A percentile compares a stretch with the other conserved stretches of the same genome.
These are phyloP conservation scores for Spizellomyces sp. DNA, from an alignment of 192 early-diverging fungal species.

Conservation along the genomic window DNA sequence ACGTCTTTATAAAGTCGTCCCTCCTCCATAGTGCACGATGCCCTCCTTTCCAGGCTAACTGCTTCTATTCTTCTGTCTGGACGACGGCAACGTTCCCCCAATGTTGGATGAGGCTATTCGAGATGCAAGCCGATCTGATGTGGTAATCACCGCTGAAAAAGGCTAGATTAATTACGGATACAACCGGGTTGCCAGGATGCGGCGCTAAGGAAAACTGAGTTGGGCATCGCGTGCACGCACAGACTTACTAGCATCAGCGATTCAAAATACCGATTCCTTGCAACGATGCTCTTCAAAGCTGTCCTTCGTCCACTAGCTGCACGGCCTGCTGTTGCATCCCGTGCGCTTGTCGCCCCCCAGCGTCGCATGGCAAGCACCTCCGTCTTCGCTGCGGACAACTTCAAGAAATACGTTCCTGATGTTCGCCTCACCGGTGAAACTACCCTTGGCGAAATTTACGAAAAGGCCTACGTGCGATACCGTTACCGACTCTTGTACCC, in stretches of 20 bases:
- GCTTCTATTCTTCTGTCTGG: too few relatives aligned
- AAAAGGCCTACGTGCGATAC: constrained; percentile 49
- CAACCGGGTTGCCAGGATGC: too few relatives aligned
- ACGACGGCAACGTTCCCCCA: too few relatives aligned
- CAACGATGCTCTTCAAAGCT: constrained; percentile 28
- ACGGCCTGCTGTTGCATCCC: constrained; percentile 6
- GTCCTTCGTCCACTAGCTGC: constrained; percentile 23
- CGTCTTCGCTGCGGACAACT: constrained; percentile 41
- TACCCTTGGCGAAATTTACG: constrained; percentile 54
- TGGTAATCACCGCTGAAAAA: too few relatives aligned
- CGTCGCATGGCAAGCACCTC: constrained; percentile 30
- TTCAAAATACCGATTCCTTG: neutral
- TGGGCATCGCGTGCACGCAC: neutral
- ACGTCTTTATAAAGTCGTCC: too few relatives aligned
- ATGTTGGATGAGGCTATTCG: too few relatives aligned
- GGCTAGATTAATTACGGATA: too few relatives aligned
- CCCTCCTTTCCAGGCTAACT: too few relatives aligned
- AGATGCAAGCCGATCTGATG: too few relatives aligned
- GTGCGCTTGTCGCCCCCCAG: constrained; percentile 12
- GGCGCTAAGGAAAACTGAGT: too few relatives aligned
- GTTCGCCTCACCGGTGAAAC: constrained; percentile 37
- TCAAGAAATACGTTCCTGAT: constrained; percentile 39
- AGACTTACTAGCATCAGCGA: neutral
- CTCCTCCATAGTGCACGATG: too few relatives aligned
- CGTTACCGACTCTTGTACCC: constrained; percentile 48